Conservation (phyloP, 75 land plant genomes). For the Isoetes taiwanensis region DNA sequence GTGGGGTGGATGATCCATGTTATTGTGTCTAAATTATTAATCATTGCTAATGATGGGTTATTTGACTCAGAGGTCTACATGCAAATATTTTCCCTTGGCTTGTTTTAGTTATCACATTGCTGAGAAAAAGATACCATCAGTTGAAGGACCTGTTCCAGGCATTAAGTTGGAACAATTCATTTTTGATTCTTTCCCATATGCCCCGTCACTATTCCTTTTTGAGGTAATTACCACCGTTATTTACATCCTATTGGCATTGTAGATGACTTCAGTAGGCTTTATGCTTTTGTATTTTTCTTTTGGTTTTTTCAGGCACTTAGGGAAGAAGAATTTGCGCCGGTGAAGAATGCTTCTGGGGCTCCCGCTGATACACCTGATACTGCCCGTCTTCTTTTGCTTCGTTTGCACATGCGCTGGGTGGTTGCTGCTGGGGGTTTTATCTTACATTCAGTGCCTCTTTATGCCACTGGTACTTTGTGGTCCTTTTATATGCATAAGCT, state of each 20-base stretch:
- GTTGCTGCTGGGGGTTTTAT: constrained; percentile 80
- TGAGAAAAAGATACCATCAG: constrained; percentile 72
- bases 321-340: constrained; percentile 92
- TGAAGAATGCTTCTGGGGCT: constrained; percentile 78
- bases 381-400: constrained; percentile 58
- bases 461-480: constrained; percentile 49
- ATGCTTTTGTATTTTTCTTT: neutral
- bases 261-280: neutral
- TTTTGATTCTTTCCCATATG: constrained; percentile 73
- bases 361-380: constrained; percentile 67
- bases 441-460: constrained; percentile 66
- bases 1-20: neutral
- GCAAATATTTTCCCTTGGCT: constrained; percentile 85
- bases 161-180: constrained; percentile 70
- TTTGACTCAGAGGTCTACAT: constrained; percentile 55
- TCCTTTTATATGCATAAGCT: too few species aligned
- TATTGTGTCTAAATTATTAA: neutral
- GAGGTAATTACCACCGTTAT: constrained; percentile 33
- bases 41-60: neutral
- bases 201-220: constrained; percentile 68
- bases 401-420: constrained; percentile 80
- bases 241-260: neutral
- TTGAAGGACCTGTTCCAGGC: constrained; percentile 47
- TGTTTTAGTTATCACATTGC: constrained; percentile 46
- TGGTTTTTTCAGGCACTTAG: constrained; percentile 35